phyloP scores from a whole-genome alignment of 129 eudicot genomes.

The Centella asiatica region DNA sequence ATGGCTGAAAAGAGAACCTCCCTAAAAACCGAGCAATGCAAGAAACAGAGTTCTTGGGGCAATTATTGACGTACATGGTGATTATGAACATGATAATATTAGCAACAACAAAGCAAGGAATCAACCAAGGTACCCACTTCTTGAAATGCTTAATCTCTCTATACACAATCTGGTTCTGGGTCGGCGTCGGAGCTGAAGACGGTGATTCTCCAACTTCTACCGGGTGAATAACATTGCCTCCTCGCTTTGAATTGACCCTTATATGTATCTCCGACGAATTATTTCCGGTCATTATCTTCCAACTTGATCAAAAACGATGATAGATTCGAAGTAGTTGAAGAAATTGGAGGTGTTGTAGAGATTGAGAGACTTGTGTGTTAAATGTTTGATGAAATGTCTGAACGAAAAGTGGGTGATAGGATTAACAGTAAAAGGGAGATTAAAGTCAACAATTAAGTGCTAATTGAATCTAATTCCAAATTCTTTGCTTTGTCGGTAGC shows the following conservation, averaged over 20 bases:
- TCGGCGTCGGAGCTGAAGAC: conserved; percentile 2
- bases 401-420: too few species aligned
- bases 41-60: conserved; percentile 66
- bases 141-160: conserved; percentile 55
- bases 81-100: conserved; percentile 49
- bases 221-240: conserved; percentile 49
- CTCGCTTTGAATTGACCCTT: conserved; percentile 38
- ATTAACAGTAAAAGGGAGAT: too few species aligned
- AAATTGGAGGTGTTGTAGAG: neutral
- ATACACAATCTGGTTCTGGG: conserved; percentile 27
- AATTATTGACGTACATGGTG: conserved; percentile 79
- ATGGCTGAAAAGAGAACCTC: conserved; percentile 81
- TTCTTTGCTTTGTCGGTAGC: too few species aligned
- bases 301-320: neutral
- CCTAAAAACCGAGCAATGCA: conserved; percentile 60
- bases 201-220: conserved; percentile 28
- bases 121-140: conserved; percentile 77
- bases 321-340: neutral
- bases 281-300: conserved; percentile 29
- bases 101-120: conserved; percentile 52
- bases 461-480: too few species aligned
- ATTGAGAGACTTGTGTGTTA: neutral
- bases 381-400: conserved; percentile 1
- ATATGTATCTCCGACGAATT: conserved; percentile 31
- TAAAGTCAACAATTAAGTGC: too few species aligned